These are phyloP conservation scores for Ceratobasidium papillatum DNA, from an alignment of 1,284 basidiomycete species.

Conservation along the genomic window DNA sequence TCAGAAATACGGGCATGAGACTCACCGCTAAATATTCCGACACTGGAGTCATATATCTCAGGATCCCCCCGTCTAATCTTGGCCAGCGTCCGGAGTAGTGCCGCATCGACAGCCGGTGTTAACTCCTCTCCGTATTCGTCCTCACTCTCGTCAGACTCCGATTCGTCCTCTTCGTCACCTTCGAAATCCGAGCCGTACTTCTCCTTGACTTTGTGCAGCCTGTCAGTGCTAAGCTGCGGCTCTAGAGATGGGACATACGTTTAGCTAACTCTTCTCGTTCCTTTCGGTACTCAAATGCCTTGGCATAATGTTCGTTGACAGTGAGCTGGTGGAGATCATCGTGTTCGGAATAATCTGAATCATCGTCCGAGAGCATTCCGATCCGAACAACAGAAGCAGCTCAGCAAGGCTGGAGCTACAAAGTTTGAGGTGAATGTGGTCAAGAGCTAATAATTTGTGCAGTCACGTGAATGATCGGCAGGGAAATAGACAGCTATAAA, in stretches of 20 bases:
- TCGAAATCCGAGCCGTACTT: conserved; percentile 82
- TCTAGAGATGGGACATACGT: conserved; percentile 59
- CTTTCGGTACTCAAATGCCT: conserved; percentile 81
- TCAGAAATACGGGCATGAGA: conserved; percentile 58
- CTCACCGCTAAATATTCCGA: conserved; percentile 79
- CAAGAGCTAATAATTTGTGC: conserved; percentile 6
- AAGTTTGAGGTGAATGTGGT: background rate
- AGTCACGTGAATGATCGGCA: conserved; percentile 24
- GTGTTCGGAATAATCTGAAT: conserved; percentile 7
- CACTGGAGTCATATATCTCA: conserved; percentile 76
- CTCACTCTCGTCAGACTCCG: conserved; percentile 83
- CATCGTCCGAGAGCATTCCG: conserved; percentile 34
- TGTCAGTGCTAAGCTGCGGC: background rate
- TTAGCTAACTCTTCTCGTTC: conserved; percentile 83
- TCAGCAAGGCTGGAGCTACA: background rate
- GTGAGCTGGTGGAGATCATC: conserved; percentile 59
- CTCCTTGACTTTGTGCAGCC: conserved; percentile 69
- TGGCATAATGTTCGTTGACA: conserved; percentile 84
- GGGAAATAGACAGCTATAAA: background rate
- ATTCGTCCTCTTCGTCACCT: conserved; percentile 62
- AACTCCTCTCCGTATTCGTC: conserved; percentile 97
- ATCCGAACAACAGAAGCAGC: too few relatives aligned
- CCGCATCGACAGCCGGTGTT: conserved; percentile 93
- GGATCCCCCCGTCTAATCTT: conserved; percentile 88
- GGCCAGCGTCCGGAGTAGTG: conserved; percentile 90